Conservation (phyloP, 1,139 yeast species). For the Waltiozyma sp. region DNA sequence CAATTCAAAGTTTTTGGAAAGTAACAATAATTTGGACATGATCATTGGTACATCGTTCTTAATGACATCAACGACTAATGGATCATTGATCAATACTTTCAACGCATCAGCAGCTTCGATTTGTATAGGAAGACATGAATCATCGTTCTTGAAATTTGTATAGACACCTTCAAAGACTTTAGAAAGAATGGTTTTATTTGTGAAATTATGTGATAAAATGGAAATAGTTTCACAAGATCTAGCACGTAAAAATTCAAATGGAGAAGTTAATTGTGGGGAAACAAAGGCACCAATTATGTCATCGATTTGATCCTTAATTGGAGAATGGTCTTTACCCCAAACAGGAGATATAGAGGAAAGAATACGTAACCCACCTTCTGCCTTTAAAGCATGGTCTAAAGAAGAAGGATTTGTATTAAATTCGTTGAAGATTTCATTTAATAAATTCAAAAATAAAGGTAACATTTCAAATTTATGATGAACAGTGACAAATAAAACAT, state of each 20-base stretch:
- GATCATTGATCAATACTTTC: conserved; percentile 63
- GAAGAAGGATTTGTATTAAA: conserved; percentile 15
- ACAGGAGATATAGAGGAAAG: conserved; percentile 62
- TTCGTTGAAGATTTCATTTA: conserved; percentile 40
- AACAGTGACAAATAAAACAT: conserved; percentile 46
- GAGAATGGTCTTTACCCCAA: conserved; percentile 33
- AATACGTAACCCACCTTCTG: conserved; percentile 76
- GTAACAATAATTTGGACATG: conserved; percentile 66
- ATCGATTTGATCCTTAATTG: conserved; percentile 56
- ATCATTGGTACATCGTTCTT: conserved; percentile 66
- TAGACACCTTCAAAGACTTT: conserved; percentile 51
- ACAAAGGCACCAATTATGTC: conserved; percentile 54
- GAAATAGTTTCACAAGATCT: conserved; percentile 72
- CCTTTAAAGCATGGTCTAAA: conserved; percentile 52
- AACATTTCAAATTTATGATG: conserved; percentile 37
- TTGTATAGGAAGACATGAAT: conserved; percentile 56
- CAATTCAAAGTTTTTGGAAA: conserved; percentile 75
- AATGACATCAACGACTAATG: conserved; percentile 58
- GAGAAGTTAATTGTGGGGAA: conserved; percentile 54
- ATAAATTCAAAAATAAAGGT: conserved; percentile 31
- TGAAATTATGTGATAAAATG: conserved; percentile 45
- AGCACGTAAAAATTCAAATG: conserved; percentile 66
- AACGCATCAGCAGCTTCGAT: conserved; percentile 83
- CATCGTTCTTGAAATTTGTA: conserved; percentile 22
- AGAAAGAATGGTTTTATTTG: conserved; percentile 41